Conservation (phyloP, 305 asterid genomes). For the Fraxinus xanthoxyloides region DNA sequence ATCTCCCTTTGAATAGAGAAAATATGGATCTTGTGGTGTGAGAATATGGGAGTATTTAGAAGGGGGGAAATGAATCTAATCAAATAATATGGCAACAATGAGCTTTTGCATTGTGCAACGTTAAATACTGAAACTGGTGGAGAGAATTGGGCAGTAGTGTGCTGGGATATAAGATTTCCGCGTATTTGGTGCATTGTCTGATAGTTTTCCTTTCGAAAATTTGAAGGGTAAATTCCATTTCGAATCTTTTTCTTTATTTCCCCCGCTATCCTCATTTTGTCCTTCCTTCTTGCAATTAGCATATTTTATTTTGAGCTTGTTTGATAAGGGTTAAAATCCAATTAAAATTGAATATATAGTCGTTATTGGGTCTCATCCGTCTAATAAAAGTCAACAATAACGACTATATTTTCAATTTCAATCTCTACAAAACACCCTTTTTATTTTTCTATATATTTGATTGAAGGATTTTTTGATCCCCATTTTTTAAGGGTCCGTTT, state of each 20-base stretch:
- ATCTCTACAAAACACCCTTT: too few relatives aligned
- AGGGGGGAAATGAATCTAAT: slow-evolving; percentile 2
- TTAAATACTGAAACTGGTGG: not conserved
- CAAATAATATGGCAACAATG: slow-evolving; percentile 5
- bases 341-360: too few relatives aligned
- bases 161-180: not conserved
- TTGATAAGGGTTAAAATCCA: too few relatives aligned
- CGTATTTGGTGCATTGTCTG: slow-evolving; percentile 32
- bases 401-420: too few relatives aligned
- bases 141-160: not conserved
- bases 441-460: too few relatives aligned
- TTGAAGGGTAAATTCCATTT: slow-evolving; percentile 24
- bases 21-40: not conserved
- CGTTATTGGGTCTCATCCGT: too few relatives aligned
- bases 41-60: not conserved
- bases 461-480: too few relatives aligned
- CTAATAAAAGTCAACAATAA: too few relatives aligned
- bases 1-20: not conserved
- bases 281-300: not conserved
- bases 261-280: slow-evolving; percentile 45
- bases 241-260: slow-evolving; percentile 37
- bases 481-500: too few relatives aligned
- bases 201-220: slow-evolving; percentile 13
- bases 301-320: too few relatives aligned
- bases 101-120: not conserved